These are phyloP conservation scores for Dendrobium catenatum DNA, from an alignment of 106 monocot genomes.

Conservation along the genomic window DNA sequence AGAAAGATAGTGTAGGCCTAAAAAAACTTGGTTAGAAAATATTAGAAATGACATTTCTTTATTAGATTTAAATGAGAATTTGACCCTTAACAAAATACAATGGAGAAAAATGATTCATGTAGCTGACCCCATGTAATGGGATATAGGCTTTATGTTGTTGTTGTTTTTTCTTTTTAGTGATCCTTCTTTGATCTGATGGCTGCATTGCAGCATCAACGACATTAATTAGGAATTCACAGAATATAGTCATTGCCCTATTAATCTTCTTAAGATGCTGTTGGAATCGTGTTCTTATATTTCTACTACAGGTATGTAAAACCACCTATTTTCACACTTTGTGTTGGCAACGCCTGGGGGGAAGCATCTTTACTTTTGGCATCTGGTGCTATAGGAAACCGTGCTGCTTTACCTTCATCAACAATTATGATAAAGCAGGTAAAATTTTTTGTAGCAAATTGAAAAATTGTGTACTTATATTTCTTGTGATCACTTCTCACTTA, in stretches of 20 bases:
- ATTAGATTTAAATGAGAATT: too few species aligned
- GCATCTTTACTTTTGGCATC: conserved; percentile 89
- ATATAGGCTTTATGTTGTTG: too few species aligned
- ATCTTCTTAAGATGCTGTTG: not conserved
- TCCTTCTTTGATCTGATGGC: too few species aligned
- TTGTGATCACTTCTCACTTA: not conserved
- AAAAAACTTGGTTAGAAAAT: too few species aligned
- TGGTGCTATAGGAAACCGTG: conserved; percentile 88
- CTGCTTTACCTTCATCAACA: conserved; percentile 90
- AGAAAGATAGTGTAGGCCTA: too few species aligned
- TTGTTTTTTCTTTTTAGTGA: too few species aligned
- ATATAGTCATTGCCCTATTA: not conserved
- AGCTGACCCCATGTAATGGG: too few species aligned
- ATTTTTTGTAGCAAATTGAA: not conserved
- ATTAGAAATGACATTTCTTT: too few species aligned
- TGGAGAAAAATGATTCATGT: too few species aligned
- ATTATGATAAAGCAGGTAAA: conserved; percentile 95
- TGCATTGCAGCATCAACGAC: too few species aligned
- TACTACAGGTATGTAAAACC: conserved; percentile 64
- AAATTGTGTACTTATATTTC: not conserved
- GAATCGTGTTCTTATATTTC: not conserved
- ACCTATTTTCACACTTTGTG: conserved; percentile 92
- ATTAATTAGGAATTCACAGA: too few species aligned
- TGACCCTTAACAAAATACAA: too few species aligned
- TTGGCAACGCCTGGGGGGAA: conserved; percentile 99